These are phyloP conservation scores for Zhuliangozyma blackwelliae DNA, from an alignment of 1,139 yeast genomes.

Conservation along the genomic window DNA sequence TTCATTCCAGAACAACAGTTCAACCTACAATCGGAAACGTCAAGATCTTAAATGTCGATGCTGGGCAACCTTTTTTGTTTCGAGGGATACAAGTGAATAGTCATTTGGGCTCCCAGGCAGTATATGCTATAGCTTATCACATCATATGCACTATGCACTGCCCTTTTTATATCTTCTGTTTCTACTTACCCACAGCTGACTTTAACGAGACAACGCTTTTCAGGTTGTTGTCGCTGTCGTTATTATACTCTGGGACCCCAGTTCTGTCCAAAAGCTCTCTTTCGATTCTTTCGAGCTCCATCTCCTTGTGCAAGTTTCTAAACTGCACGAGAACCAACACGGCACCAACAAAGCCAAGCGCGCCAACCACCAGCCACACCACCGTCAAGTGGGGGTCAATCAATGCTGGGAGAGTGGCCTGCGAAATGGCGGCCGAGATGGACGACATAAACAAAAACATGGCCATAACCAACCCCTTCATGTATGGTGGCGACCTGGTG, in stretches of 20 bases:
- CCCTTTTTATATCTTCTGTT: no score
- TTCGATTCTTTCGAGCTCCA: slow-evolving; percentile 40
- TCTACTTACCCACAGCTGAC: not conserved
- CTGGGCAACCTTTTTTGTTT: no score
- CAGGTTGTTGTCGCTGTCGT: slow-evolving; percentile 4
- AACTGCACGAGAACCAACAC: slow-evolving; percentile 40
- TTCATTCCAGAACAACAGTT: not conserved
- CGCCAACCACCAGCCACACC: slow-evolving; percentile 47
- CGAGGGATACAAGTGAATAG: no score
- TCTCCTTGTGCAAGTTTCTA: slow-evolving; percentile 49
- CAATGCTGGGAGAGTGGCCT: slow-evolving; percentile 53
- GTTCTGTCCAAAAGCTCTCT: slow-evolving; percentile 20
- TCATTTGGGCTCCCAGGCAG: no score
- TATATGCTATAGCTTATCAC: no score
- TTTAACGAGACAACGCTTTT: slow-evolving; percentile 5
- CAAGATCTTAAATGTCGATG: slow-evolving; percentile 11
- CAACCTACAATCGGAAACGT: slow-evolving; percentile 11
- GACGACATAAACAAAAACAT: slow-evolving; percentile 60
- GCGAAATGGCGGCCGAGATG: slow-evolving; percentile 53
- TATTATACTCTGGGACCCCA: slow-evolving; percentile 9
- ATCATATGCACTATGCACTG: no score
- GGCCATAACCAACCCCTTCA: slow-evolving; percentile 69
- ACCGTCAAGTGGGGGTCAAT: slow-evolving; percentile 51
- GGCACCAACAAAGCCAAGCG: slow-evolving; percentile 42
- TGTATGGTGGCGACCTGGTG: slow-evolving; percentile 60